A percentile compares a stretch with the other conserved stretches of the same genome.
These are phyloP conservation scores for Gaertneriomyces semiglobifer DNA, from an alignment of 192 early-diverging fungal species.

Conservation along the genomic window DNA sequence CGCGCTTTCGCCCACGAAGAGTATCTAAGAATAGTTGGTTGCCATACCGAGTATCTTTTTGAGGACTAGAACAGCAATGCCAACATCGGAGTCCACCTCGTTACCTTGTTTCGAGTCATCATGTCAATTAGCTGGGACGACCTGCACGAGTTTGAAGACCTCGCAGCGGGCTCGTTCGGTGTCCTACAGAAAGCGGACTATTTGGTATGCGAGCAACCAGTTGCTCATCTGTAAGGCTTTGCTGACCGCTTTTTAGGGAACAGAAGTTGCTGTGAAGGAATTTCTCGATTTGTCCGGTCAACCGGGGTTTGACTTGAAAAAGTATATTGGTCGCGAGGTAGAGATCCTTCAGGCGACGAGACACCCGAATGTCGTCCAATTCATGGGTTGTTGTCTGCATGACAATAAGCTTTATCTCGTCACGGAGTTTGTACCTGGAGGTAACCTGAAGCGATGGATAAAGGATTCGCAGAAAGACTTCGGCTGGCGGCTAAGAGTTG, in stretches of 20 bases:
- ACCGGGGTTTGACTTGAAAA: slow-evolving; percentile 34
- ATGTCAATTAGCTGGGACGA: slow-evolving; percentile 15
- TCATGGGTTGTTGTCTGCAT: slow-evolving; percentile 39
- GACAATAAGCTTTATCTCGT: slow-evolving; percentile 40
- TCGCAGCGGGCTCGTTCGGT: slow-evolving; percentile 10
- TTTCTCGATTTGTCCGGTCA: slow-evolving; percentile 42
- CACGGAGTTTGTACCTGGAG: slow-evolving; percentile 45
- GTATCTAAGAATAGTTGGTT: too few relatives aligned
- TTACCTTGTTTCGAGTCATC: not conserved
- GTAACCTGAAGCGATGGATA: slow-evolving; percentile 46
- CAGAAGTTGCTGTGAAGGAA: slow-evolving; percentile 47
- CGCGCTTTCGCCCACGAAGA: too few relatives aligned
- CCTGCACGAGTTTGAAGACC: not conserved
- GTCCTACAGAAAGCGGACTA: slow-evolving; percentile 11
- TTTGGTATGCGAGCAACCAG: slow-evolving; percentile 1
- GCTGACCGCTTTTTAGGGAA: slow-evolving; percentile 19
- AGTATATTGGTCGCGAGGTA: slow-evolving; percentile 43
- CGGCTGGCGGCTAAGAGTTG: slow-evolving; percentile 28
- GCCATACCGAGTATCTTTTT: too few relatives aligned
- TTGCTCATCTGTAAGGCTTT: not conserved
- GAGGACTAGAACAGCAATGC: too few relatives aligned
- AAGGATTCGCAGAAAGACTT: slow-evolving; percentile 18
- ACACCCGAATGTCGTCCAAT: slow-evolving; percentile 50
- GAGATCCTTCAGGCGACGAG: slow-evolving; percentile 37
- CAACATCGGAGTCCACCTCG: too few relatives aligned